Evolutionary conservation across 2,329 filamentous ascomycete species (phyloP).

Genomic region (Colletotrichum sp.): DNA sequence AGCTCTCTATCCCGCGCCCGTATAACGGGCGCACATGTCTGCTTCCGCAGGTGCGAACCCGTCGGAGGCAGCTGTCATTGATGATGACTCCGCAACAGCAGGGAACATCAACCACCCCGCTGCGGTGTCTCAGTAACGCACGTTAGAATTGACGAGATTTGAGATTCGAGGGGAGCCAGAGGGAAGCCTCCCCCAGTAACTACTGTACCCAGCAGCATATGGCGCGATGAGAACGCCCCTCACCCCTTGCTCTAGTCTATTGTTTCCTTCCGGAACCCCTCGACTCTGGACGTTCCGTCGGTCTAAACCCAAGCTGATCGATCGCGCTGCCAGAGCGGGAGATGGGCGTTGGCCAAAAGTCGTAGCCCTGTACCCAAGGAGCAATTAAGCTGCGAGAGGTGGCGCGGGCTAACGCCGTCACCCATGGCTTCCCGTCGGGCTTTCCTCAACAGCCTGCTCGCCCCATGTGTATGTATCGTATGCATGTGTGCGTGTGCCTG

Average conservation of each 20-base stretch:
- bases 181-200: not conserved
- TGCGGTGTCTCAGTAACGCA: conserved; percentile 13
- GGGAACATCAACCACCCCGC: not conserved
- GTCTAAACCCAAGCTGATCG: not conserved
- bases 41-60: not conserved
- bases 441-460: not conserved
- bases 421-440: conserved; percentile 6
- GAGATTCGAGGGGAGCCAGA: not conserved
- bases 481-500: not conserved
- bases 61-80: not conserved
- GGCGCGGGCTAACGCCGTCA: conserved; percentile 10
- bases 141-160: not conserved
- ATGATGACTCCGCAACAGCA: not conserved
- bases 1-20: not conserved
- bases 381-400: conserved; percentile 9
- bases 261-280: conserved; percentile 6
- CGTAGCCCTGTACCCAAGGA: not conserved
- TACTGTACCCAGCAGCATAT: not conserved
- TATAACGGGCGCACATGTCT: not conserved
- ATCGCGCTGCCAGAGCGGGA: not conserved
- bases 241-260: conserved; percentile 9
- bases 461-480: not conserved
- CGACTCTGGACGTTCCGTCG: not conserved
- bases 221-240: not conserved
- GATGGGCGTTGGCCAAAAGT: not conserved